Evolutionary conservation across 305 asterid genomes (phyloP), one percentile per base, ranked within the genome.

Genomic region (Caryopteris hybrid): DNA sequence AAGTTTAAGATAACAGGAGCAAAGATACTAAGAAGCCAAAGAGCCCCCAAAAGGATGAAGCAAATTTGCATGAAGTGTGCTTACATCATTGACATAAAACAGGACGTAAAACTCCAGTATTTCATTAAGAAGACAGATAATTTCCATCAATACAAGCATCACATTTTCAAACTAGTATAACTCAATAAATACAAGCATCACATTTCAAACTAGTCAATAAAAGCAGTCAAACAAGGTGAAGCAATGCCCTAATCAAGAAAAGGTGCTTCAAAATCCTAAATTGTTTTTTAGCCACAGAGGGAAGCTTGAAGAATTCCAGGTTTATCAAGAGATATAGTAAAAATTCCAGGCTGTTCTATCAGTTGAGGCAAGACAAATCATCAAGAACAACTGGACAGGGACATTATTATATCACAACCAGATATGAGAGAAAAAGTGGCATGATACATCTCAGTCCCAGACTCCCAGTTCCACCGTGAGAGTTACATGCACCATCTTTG

Each of bases 401-500:
- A 31, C 31, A 64, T 61, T 29, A 23, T 64, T 29, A 53, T 56
- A 58, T 41, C 39, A 21, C 57, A 74, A 20, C 47, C 41, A 33
- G 11, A 53, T 56, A 34, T 6, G 36, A 50, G 56, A 46, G 48
- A 62, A 55, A 70, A 57, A 11, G 16, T 29, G 54, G 51, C 46
- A 8, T 41, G 10, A 23, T 42, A 70, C 57, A 38, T 70, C 62
- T 69, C 25, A 73, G 38, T 64, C 69, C 59, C 56, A 52, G n/a
- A 4, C 36, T 38, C 38, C 38, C 21, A 54, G 63, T 71, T 56
- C 50, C 68, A 64, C 54, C 67, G 61, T 39, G 45, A 51, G 39
- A 39, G 33, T 47, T 10, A 64, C 47, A 71, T 58, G 72, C 68
- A 39, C 55, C 64, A 63, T 27, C 56, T 25, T 22, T 31, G 1